These are phyloP conservation scores for Erigeron canadensis DNA, from an alignment of 129 eudicot genomes.

Conservation along the genomic window DNA sequence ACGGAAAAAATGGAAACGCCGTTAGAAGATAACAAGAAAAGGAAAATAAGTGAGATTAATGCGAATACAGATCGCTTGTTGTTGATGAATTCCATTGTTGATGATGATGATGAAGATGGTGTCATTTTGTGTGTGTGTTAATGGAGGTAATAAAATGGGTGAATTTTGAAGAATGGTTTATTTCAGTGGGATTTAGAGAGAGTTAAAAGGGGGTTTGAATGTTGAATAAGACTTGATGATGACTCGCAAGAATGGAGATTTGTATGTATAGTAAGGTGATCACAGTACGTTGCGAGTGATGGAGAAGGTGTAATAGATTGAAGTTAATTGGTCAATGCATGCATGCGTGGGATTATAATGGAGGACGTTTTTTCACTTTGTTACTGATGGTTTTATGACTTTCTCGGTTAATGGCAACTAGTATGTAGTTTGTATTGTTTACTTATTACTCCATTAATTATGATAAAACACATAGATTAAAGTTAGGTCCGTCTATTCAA, in stretches of 20 bases:
- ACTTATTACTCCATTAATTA: no score
- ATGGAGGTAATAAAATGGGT: constrained; percentile 8
- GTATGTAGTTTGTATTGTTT: no score
- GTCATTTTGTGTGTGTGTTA: not conserved
- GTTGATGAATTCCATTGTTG: constrained; percentile 12
- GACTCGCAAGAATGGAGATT: not conserved
- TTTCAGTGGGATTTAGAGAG: constrained; percentile 12
- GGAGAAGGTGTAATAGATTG: not conserved
- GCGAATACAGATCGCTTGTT: constrained; percentile 41
- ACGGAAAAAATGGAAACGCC: constrained; percentile 49
- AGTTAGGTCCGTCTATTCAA: no score
- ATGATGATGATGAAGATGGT: not conserved
- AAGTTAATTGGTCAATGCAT: no score
- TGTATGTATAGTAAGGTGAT: no score
- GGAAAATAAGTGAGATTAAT: constrained; percentile 38
- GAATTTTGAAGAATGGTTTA: not conserved
- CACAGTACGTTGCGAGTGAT: no score
- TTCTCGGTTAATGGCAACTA: no score
- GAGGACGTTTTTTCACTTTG: no score
- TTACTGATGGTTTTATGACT: no score
- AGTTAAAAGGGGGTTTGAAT: constrained; percentile 19
- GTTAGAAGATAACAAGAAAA: constrained; percentile 49
- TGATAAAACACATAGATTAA: no score
- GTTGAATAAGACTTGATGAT: not conserved
- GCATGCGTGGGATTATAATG: no score